Evolutionary conservation across 164 flowering plant species (phyloP).

Genomic region (Magnolia sinica): DNA sequence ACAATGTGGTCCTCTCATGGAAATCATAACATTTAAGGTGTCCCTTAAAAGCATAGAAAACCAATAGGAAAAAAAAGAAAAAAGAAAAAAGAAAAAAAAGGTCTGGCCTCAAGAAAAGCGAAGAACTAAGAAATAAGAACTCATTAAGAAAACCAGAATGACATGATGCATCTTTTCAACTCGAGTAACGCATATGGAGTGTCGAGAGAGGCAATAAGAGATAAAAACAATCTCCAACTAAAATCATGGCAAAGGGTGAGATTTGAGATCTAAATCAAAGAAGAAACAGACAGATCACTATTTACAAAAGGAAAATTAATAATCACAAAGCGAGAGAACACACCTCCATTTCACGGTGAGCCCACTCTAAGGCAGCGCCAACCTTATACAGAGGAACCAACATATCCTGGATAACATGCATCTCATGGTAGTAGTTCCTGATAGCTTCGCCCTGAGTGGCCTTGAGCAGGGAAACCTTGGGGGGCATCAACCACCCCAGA

Average conservation of each 20-base stretch:
- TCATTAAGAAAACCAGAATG: background rate
- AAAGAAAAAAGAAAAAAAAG: no score
- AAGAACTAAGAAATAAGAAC: background rate
- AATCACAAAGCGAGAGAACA: background rate
- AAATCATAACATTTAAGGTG: background rate
- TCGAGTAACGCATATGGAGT: background rate
- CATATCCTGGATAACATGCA: slow-evolving; percentile 99
- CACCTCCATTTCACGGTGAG: slow-evolving; percentile 94
- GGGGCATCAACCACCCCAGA: slow-evolving; percentile 98
- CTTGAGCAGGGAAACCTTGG: slow-evolving; percentile 94
- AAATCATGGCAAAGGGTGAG: background rate
- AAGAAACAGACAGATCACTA: background rate
- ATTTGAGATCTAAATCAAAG: background rate
- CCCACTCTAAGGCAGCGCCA: slow-evolving; percentile 90
- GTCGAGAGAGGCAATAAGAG: background rate
- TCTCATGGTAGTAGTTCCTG: slow-evolving; percentile 96
- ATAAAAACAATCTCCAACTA: background rate
- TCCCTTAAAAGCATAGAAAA: background rate
- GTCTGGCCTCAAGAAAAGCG: background rate
- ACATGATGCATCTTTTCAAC: background rate
- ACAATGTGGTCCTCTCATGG: background rate
- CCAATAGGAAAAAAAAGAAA: background rate
- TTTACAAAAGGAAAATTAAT: background rate
- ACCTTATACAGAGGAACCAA: slow-evolving; percentile 98
- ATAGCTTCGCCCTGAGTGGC: slow-evolving; percentile 98